Conservation (phyloP, 371 early-diverging fungal species). For the Syncephalastrum contaminatum region DNA sequence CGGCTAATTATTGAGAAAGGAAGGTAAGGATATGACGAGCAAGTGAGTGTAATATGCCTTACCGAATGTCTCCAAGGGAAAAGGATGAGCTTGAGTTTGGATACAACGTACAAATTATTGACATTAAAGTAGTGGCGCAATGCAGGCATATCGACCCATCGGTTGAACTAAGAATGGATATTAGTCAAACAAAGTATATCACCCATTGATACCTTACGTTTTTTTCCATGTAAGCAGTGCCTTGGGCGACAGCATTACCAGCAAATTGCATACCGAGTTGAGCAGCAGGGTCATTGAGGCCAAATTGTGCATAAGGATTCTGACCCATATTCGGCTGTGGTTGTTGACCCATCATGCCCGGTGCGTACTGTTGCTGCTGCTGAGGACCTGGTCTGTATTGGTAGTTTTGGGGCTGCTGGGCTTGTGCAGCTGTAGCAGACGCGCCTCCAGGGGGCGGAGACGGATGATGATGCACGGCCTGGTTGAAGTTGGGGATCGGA, state of each 20-base stretch:
- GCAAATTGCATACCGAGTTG: conserved; percentile 98
- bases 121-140: conserved; percentile 97
- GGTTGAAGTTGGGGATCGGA: conserved; percentile 63
- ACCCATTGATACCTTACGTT: conserved; percentile 63
- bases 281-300: conserved; percentile 75
- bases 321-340: conserved; percentile 24
- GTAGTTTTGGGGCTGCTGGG: conserved; percentile 36
- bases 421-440: conserved; percentile 39
- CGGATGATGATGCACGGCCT: conserved; percentile 38
- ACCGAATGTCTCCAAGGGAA: conserved; percentile 94
- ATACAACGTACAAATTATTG: conserved; percentile 89
- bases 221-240: conserved; percentile 88
- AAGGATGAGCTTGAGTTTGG: conserved; percentile 85
- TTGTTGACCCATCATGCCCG: conserved; percentile 33
- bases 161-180: conserved; percentile 58
- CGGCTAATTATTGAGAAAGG: conserved; percentile 35
- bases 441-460: conserved; percentile 50
- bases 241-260: conserved; percentile 85
- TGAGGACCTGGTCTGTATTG: conserved; percentile 30
- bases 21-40: not conserved
- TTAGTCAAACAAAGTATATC: conserved; percentile 1
- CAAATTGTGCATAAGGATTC: conserved; percentile 45
- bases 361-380: conserved; percentile 31
- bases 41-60: conserved; percentile 43
- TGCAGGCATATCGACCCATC: conserved; percentile 82